These are phyloP conservation scores for Penicillium sp. DNA, from an alignment of 2,329 filamentous ascomycete genomes.

Conservation along the genomic window DNA sequence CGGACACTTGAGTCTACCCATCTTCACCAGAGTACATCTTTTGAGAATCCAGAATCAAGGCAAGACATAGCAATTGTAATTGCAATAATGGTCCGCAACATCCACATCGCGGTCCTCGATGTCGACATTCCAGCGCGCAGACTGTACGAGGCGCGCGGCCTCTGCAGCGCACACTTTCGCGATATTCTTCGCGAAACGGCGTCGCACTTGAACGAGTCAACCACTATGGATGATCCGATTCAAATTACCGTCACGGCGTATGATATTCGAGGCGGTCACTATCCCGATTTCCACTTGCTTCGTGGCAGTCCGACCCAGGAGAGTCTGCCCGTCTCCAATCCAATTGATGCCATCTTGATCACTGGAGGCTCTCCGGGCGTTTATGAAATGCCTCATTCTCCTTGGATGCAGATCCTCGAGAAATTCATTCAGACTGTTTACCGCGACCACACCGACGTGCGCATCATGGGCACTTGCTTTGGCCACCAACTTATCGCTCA, in stretches of 20 bases:
- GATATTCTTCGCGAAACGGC: slow-evolving; percentile 25
- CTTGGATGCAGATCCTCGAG: slow-evolving; percentile 31
- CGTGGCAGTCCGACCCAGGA: slow-evolving; percentile 13
- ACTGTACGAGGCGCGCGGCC: slow-evolving; percentile 25
- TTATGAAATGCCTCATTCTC: slow-evolving; percentile 26
- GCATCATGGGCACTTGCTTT: slow-evolving; percentile 36
- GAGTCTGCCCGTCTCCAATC: slow-evolving; percentile 12
- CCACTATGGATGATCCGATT: slow-evolving; percentile 13
- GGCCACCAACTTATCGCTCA: slow-evolving; percentile 32
- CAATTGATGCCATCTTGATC: slow-evolving; percentile 32
- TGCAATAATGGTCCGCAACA: slow-evolving; percentile 20
- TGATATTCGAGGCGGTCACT: slow-evolving; percentile 27
- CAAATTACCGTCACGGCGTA: slow-evolving; percentile 24
- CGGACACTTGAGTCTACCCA: neutral
- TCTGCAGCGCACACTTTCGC: slow-evolving; percentile 27
- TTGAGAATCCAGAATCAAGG: neutral
- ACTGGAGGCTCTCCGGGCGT: slow-evolving; percentile 31
- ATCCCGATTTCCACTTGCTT: slow-evolving; percentile 22
- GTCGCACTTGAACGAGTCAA: slow-evolving; percentile 18
- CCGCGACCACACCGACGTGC: slow-evolving; percentile 27
- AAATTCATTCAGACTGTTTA: slow-evolving; percentile 28
- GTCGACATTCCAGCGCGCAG: slow-evolving; percentile 26
- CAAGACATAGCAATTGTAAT: neutral
- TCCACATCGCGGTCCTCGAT: slow-evolving; percentile 27
- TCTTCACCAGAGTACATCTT: neutral